Evolutionary conservation across 2,329 filamentous ascomycete species (phyloP).

Genomic region (Trichoderma aggressivum): DNA sequence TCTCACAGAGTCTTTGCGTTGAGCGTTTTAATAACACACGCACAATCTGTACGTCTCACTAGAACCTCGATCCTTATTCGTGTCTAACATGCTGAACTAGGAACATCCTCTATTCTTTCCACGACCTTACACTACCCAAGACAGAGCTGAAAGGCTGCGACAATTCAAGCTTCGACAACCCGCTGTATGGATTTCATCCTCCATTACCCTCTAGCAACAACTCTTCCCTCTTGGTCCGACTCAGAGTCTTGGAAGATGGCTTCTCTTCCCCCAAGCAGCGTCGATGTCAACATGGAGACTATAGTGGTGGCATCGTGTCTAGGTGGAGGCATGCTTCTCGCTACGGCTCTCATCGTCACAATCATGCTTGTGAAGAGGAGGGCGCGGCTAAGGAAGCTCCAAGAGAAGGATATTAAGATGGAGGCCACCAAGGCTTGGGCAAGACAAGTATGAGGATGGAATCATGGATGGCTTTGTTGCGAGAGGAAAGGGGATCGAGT

Average conservation of each 20-base stretch:
- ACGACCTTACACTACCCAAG: not conserved
- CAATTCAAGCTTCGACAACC: not conserved
- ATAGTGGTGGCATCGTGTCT: constrained; percentile 1
- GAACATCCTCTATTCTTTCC: not conserved
- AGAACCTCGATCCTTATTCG: not conserved
- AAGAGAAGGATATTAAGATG: not conserved
- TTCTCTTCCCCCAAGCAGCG: not conserved
- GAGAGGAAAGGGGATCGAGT: not conserved
- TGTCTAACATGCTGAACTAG: not conserved
- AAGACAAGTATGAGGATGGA: not conserved
- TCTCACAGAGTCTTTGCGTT: not conserved
- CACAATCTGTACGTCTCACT: not conserved
- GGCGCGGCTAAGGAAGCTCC: not conserved
- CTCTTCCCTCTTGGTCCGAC: no score
- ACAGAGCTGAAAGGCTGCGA: not conserved
- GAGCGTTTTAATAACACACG: not conserved
- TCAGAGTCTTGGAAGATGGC: not conserved
- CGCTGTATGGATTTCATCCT: not conserved
- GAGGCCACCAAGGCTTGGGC: constrained; percentile 1
- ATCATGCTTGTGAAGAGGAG: not conserved
- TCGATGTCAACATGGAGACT: not conserved
- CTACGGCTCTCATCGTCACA: not conserved
- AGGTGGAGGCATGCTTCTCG: not conserved
- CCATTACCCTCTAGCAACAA: not conserved
- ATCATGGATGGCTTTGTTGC: not conserved